Evolutionary conservation across 1,284 basidiomycete species (phyloP).

Genomic region (Cryptococcus sp.): DNA sequence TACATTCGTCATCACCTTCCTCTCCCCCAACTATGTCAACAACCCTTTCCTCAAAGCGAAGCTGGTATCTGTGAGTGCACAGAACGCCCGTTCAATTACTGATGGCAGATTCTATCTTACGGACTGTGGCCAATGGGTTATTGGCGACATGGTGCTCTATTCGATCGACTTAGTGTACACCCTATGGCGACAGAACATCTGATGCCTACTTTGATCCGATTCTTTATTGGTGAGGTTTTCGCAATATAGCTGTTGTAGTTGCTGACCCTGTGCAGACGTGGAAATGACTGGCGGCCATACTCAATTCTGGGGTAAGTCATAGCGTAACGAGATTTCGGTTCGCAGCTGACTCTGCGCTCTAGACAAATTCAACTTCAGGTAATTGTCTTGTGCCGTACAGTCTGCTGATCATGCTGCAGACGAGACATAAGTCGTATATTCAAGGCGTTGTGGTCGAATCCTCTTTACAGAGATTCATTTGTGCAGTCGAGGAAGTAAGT

Average conservation of each 20-base stretch:
- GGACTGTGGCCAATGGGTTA: slow-evolving; percentile 76
- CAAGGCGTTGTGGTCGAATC: slow-evolving; percentile 86
- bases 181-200: slow-evolving; percentile 82
- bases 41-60: slow-evolving; percentile 99
- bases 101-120: slow-evolving; percentile 72
- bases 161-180: slow-evolving; percentile 79
- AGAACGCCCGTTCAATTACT: neutral
- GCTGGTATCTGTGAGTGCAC: slow-evolving; percentile 76
- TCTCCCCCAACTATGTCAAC: slow-evolving; percentile 96
- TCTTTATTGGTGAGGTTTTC: slow-evolving; percentile 78
- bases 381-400: neutral
- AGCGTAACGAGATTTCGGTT: neutral
- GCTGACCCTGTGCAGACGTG: slow-evolving; percentile 66
- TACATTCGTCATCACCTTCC: slow-evolving; percentile 85
- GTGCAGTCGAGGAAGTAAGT: slow-evolving; percentile 72
- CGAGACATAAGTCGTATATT: slow-evolving; percentile 83
- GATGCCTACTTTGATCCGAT: slow-evolving; percentile 88
- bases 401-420: slow-evolving; percentile 50
- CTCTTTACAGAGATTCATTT: slow-evolving; percentile 78
- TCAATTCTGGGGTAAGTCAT: slow-evolving; percentile 83
- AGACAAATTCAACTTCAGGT: slow-evolving; percentile 50
- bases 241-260: neutral
- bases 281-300: slow-evolving; percentile 96
- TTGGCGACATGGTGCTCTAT: slow-evolving; percentile 75
- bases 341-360: neutral